These are phyloP conservation scores for Aureobasidium lini DNA, from an alignment of 2,329 filamentous ascomycete species.

Conservation along the genomic window DNA sequence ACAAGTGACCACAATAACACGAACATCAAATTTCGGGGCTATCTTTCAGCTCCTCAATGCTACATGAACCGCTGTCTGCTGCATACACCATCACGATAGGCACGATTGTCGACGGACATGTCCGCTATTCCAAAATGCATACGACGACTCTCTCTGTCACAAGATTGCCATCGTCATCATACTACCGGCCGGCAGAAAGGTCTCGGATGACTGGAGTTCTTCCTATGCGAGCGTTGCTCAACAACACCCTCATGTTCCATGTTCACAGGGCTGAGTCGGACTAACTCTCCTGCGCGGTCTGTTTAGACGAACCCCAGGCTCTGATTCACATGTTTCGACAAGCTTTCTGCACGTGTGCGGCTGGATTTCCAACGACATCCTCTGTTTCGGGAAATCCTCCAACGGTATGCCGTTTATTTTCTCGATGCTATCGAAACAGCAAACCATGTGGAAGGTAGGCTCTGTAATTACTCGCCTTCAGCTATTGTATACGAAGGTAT, in stretches of 20 bases:
- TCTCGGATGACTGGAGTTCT: background rate
- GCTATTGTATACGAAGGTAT: background rate
- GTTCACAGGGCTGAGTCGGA: background rate
- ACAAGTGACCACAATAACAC: background rate
- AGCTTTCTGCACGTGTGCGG: slow-evolving; percentile 6
- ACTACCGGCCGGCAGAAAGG: background rate
- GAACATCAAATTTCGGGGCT: background rate
- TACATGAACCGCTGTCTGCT: background rate
- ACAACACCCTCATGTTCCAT: background rate
- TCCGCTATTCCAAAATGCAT: background rate
- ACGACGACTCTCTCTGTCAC: background rate
- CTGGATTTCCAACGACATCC: background rate
- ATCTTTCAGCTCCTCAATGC: background rate
- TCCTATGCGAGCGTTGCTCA: background rate
- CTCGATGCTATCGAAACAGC: background rate
- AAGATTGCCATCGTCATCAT: too few relatives aligned
- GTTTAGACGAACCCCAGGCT: background rate
- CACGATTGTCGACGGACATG: background rate
- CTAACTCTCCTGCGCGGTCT: background rate
- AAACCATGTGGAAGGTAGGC: slow-evolving; percentile 2
- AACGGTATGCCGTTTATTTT: slow-evolving; percentile 10
- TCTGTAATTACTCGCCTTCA: background rate
- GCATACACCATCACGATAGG: background rate
- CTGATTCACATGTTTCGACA: background rate
- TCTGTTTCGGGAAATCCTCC: slow-evolving; percentile 4